phyloP scores from a whole-genome alignment of 345 rosid species.

The Populus simonii region DNA sequence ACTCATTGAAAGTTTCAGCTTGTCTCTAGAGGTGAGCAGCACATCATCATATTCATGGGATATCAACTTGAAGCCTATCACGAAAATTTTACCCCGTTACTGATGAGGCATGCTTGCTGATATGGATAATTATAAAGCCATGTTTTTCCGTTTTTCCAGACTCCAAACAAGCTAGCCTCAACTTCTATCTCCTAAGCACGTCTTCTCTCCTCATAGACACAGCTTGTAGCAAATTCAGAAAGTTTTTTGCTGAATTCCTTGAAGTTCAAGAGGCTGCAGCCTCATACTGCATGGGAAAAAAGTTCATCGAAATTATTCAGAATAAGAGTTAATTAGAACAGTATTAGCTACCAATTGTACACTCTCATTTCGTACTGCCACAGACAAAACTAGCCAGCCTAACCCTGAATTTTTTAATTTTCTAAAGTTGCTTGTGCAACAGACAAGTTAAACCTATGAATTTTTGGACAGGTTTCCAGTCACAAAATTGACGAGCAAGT shows the following conservation, averaged over 20 bases:
- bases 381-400: neutral
- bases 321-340: no score
- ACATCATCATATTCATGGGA: no score
- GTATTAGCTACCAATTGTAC: no score
- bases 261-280: neutral
- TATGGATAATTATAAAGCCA: neutral
- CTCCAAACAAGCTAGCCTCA: neutral
- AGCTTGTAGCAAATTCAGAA: neutral
- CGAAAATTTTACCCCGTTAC: neutral
- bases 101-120: neutral
- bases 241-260: neutral
- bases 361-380: neutral
- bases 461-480: neutral
- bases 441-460: neutral
- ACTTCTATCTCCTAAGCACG: neutral
- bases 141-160: neutral
- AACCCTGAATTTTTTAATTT: neutral
- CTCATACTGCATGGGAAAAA: neutral
- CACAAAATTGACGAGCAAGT: no score
- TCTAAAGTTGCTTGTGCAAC: no score
- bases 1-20: no score
- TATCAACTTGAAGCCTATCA: neutral
- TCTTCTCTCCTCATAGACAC: neutral
- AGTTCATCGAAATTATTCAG: neutral
- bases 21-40: no score